Conservation (phyloP, 129 eudicot genomes). For the Rutidosis leptorrhynchoides region DNA sequence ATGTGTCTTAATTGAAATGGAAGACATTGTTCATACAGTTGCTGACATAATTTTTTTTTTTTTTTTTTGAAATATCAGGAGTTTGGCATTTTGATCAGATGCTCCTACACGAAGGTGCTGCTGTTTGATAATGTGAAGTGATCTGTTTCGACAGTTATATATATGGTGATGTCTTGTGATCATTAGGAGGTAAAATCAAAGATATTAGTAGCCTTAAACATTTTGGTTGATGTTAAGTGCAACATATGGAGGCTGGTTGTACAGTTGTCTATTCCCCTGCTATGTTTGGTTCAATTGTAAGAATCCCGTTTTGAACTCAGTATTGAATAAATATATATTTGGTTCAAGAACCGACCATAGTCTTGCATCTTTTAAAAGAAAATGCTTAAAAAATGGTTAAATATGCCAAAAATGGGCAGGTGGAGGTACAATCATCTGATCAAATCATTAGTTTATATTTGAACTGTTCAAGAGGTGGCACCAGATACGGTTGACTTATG, state of each 20-base stretch:
- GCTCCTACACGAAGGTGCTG: slow-evolving; percentile 64
- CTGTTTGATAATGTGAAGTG: slow-evolving; percentile 36
- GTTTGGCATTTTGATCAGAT: slow-evolving; percentile 91
- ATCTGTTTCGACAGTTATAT: neutral
- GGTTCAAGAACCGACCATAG: neutral
- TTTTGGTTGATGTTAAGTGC: slow-evolving; percentile 8
- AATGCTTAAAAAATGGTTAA: neutral
- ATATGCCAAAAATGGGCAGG: slow-evolving; percentile 4
- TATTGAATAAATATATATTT: no score
- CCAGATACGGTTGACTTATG: no score
- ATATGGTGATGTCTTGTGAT: slow-evolving; percentile 3
- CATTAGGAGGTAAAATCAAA: neutral
- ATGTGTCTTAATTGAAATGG: neutral
- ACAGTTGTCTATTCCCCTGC: neutral
- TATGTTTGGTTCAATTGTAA: slow-evolving; percentile 6
- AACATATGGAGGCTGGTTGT: slow-evolving; percentile 3
- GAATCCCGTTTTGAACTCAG: slow-evolving; percentile 18
- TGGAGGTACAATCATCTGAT: slow-evolving; percentile 13
- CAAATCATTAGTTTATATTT: neutral
- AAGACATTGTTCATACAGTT: slow-evolving; percentile 1
- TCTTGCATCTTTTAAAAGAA: neutral
- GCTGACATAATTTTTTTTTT: no score
- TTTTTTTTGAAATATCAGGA: slow-evolving; percentile 45
- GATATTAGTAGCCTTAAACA: slow-evolving; percentile 3
- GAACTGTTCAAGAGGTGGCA: no score